Conservation (phyloP, 2,329 filamentous ascomycete genomes). For the Orbilia javanica region DNA sequence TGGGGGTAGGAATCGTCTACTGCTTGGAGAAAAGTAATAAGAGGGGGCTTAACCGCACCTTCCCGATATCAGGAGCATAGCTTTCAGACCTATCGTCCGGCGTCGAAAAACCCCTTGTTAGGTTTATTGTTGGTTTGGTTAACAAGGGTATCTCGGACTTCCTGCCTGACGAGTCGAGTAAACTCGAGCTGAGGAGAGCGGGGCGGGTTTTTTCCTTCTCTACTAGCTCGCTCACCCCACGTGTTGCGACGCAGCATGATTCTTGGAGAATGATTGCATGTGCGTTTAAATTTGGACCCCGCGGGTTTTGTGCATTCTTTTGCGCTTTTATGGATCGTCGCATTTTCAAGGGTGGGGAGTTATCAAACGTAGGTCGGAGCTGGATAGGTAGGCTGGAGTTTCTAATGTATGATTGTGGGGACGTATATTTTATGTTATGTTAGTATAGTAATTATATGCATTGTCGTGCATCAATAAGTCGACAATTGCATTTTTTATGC, state of each 20-base stretch:
- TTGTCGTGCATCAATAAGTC: conserved; percentile 18
- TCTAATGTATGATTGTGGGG: background rate
- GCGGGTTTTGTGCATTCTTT: conserved; percentile 22
- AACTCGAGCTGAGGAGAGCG: background rate
- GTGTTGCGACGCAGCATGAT: conserved; percentile 40
- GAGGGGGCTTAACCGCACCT: conserved; percentile 10
- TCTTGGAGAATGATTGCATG: conserved; percentile 24
- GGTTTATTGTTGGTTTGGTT: conserved; percentile 17
- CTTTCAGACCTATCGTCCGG: too few relatives aligned
- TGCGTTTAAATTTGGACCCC: conserved; percentile 26
- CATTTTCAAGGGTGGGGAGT: conserved; percentile 13
- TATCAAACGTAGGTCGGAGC: background rate
- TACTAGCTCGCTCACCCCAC: conserved; percentile 36
- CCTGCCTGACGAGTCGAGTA: conserved; percentile 27
- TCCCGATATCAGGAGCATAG: conserved; percentile 2
- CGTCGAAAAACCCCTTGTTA: conserved; percentile 18
- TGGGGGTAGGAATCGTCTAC: background rate
- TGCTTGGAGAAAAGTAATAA: conserved; percentile 11
- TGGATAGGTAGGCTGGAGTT: background rate
- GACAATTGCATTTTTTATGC: conserved; percentile 18
- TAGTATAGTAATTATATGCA: too few relatives aligned
- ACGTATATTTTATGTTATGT: too few relatives aligned
- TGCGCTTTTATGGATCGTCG: conserved; percentile 27
- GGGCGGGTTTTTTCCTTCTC: background rate
- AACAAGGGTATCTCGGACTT: conserved; percentile 41